A percentile compares a stretch with the other conserved stretches of the same genome.
Conservation (phyloP, 331 rosid genomes). For the Dryas integrifolia region DNA sequence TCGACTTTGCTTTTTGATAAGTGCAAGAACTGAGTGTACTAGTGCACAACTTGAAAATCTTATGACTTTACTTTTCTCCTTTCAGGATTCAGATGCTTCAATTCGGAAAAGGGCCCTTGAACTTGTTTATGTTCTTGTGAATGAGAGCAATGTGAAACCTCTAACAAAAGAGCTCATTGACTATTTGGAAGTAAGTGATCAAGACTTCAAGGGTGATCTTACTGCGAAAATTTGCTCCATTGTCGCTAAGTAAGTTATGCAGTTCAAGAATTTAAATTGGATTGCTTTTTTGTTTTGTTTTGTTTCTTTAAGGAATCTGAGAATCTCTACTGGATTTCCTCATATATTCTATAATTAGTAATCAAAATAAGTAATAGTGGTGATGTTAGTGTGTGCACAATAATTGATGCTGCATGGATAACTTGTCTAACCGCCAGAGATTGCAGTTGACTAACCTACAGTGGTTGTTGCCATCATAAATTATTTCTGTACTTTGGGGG, state of each 20-base stretch:
- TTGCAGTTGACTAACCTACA: neutral
- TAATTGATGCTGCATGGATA: neutral
- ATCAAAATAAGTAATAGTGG: neutral
- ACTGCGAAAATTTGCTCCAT: slow-evolving; percentile 90
- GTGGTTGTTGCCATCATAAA: neutral
- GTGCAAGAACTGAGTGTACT: slow-evolving; percentile 15
- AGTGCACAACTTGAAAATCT: slow-evolving; percentile 27
- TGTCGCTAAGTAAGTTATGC: slow-evolving; percentile 74
- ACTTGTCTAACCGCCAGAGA: neutral
- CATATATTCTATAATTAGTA: neutral
- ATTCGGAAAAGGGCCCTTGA: slow-evolving; percentile 97
- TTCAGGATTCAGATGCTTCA: slow-evolving; percentile 94
- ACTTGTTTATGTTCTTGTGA: slow-evolving; percentile 84
- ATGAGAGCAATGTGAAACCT: slow-evolving; percentile 84
- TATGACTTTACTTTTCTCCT: slow-evolving; percentile 28
- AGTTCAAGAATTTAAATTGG: slow-evolving; percentile 13
- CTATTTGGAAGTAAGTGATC: slow-evolving; percentile 80
- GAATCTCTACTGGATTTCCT: neutral
- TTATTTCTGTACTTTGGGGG: neutral
- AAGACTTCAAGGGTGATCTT: slow-evolving; percentile 90
- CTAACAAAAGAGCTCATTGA: slow-evolving; percentile 88
- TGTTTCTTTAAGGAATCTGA: neutral
- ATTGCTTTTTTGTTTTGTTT: neutral
- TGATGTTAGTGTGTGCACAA: neutral
- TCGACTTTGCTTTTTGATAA: slow-evolving; percentile 8